These are phyloP conservation scores for Cornus kousa DNA, from an alignment of 148 eudicot species.

Conservation along the genomic window DNA sequence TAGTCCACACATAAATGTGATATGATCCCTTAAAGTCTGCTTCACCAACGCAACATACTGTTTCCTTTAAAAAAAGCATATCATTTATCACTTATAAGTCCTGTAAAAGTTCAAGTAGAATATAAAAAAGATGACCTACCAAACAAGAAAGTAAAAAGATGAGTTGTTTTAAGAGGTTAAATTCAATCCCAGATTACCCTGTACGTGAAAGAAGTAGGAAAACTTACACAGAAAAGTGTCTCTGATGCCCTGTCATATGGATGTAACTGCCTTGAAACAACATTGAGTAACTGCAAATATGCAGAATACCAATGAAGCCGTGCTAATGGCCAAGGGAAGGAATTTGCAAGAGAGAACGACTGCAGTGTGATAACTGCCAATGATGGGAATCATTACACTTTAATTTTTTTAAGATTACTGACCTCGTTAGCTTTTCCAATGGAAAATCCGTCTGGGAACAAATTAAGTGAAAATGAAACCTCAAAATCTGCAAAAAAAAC, in stretches of 20 bases:
- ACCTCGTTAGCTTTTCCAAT: constrained; percentile 15
- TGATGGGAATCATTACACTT: neutral
- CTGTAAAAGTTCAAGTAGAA: neutral
- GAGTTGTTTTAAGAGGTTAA: neutral
- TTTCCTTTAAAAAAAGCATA: neutral
- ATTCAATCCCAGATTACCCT: neutral
- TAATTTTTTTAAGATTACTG: constrained; percentile 5
- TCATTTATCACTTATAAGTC: neutral
- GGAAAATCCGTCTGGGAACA: constrained; percentile 11
- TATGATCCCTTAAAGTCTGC: no score
- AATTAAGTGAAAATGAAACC: constrained; percentile 13
- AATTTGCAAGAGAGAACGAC: neutral
- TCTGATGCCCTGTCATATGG: constrained; percentile 15
- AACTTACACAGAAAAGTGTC: constrained; percentile 14
- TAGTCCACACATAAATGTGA: no score
- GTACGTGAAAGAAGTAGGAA: neutral
- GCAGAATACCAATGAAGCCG: constrained; percentile 1
- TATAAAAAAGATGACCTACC: neutral
- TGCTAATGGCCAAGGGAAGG: neutral
- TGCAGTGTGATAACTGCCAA: neutral
- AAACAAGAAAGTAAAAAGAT: neutral
- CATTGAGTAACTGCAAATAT: constrained; percentile 4
- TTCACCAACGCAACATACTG: no score
- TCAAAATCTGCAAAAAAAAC: constrained; percentile 13
- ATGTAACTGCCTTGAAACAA: constrained; percentile 6